These are phyloP conservation scores for Allantophomopsis cytisporea DNA, from an alignment of 2,329 filamentous ascomycete species.

Conservation along the genomic window DNA sequence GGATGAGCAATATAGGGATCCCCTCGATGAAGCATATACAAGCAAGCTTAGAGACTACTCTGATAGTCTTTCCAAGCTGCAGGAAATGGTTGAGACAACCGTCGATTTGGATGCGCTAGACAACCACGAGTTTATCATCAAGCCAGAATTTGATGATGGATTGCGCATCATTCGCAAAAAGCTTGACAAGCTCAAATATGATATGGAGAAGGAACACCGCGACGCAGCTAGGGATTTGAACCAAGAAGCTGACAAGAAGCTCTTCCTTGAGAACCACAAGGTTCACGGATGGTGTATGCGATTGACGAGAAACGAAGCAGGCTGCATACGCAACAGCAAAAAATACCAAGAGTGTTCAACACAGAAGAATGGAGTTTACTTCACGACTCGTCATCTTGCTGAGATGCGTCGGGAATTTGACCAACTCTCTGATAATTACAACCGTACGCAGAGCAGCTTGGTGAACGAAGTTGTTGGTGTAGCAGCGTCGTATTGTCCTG, in stretches of 20 bases:
- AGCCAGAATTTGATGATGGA: constrained; percentile 89
- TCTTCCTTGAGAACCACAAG: constrained; percentile 92
- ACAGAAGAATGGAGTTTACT: constrained; percentile 98
- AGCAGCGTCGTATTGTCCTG: constrained; percentile 86
- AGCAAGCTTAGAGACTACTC: constrained; percentile 65
- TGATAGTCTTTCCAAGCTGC: constrained; percentile 69
- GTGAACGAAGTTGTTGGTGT: constrained; percentile 89
- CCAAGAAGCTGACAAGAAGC: constrained; percentile 95
- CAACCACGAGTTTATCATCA: constrained; percentile 97
- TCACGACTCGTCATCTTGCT: constrained; percentile 76
- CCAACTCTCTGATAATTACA: constrained; percentile 87
- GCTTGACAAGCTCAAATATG: constrained; percentile 68
- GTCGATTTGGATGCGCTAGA: constrained; percentile 92
- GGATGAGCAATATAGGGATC: constrained; percentile 84
- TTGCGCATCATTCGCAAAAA: constrained; percentile 82
- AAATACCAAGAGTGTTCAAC: constrained; percentile 91
- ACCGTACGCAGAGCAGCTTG: constrained; percentile 80
- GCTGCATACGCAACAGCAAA: constrained; percentile 83
- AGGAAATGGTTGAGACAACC: constrained; percentile 98
- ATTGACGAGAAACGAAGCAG: constrained; percentile 79
- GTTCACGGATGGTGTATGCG: constrained; percentile 96
- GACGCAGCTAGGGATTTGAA: constrained; percentile 67
- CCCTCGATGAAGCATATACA: constrained; percentile 79
- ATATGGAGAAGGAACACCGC: constrained; percentile 74
- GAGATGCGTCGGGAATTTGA: constrained; percentile 81